Conservation (phyloP, 1,139 yeast genomes). For the Spathaspora sp. region DNA sequence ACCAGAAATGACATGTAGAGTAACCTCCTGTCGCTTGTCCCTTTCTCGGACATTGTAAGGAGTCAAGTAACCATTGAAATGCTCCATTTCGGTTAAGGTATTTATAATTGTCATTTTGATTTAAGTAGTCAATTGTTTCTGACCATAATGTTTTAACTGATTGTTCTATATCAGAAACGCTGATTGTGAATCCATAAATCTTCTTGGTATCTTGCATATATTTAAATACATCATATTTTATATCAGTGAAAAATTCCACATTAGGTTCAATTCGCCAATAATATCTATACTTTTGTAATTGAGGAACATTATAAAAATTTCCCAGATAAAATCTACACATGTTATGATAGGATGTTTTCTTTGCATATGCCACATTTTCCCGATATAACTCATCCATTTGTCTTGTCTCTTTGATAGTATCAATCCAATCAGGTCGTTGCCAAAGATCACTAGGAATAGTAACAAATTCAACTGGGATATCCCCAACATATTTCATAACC, state of each 20-base stretch:
- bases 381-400: conserved; percentile 40
- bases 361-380: conserved; percentile 63
- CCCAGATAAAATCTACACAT: conserved; percentile 69
- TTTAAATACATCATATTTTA: conserved; percentile 75
- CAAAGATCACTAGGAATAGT: conserved; percentile 55
- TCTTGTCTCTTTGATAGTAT: conserved; percentile 36
- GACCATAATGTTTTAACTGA: conserved; percentile 69
- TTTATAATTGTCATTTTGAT: conserved; percentile 56
- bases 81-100: conserved; percentile 61
- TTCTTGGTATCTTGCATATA: conserved; percentile 66
- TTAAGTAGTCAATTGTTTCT: conserved; percentile 58
- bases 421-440: conserved; percentile 64
- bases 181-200: conserved; percentile 69
- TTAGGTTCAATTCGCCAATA: conserved; percentile 86
- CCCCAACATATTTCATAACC: conserved; percentile 35
- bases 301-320: conserved; percentile 61
- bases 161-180: conserved; percentile 66
- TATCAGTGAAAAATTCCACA: conserved; percentile 63
- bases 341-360: conserved; percentile 64
- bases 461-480: conserved; percentile 60
- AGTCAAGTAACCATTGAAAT: conserved; percentile 70
- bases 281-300: conserved; percentile 48
- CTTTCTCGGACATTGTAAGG: conserved; percentile 59
- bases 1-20: conserved; percentile 88
- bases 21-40: conserved; percentile 58